These are phyloP conservation scores for Fonsecaea multimorphosa DNA, from an alignment of 2,329 filamentous ascomycete species.

Conservation along the genomic window DNA sequence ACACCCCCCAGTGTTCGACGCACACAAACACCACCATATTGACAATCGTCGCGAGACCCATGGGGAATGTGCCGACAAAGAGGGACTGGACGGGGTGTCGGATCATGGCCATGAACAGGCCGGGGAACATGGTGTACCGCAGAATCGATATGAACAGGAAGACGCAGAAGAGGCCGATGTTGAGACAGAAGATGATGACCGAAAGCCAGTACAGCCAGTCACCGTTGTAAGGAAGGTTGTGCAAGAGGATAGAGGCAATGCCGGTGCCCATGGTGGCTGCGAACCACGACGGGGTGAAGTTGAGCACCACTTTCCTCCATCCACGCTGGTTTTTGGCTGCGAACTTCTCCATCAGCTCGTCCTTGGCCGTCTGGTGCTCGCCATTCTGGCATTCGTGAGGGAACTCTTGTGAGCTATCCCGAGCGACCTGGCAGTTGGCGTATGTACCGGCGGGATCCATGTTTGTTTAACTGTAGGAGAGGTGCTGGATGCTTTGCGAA, in stretches of 20 bases:
- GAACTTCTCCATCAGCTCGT: slow-evolving; percentile 19
- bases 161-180: slow-evolving; percentile 62
- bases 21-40: slow-evolving; percentile 67
- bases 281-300: slow-evolving; percentile 67
- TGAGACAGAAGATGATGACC: slow-evolving; percentile 65
- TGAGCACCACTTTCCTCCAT: slow-evolving; percentile 40
- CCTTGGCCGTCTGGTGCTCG: slow-evolving; percentile 9
- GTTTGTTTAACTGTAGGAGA: neutral
- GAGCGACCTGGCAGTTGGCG: slow-evolving; percentile 18
- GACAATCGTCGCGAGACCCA: slow-evolving; percentile 69
- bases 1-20: slow-evolving; percentile 61
- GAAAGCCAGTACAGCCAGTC: slow-evolving; percentile 59
- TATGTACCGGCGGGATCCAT: slow-evolving; percentile 27
- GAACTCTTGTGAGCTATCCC: slow-evolving; percentile 1
- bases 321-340: slow-evolving; percentile 44
- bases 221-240: slow-evolving; percentile 66
- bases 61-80: slow-evolving; percentile 69
- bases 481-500: neutral
- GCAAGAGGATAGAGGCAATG: slow-evolving; percentile 68
- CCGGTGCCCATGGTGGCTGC: slow-evolving; percentile 70
- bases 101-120: slow-evolving; percentile 69
- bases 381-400: slow-evolving; percentile 14
- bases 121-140: slow-evolving; percentile 67
- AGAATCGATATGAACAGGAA: slow-evolving; percentile 63
- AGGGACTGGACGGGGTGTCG: slow-evolving; percentile 67